A percentile compares a stretch with the other conserved stretches of the same genome.
Conservation (phyloP, 768 basidiomycete species). For the Pisolithus microcarpus region DNA sequence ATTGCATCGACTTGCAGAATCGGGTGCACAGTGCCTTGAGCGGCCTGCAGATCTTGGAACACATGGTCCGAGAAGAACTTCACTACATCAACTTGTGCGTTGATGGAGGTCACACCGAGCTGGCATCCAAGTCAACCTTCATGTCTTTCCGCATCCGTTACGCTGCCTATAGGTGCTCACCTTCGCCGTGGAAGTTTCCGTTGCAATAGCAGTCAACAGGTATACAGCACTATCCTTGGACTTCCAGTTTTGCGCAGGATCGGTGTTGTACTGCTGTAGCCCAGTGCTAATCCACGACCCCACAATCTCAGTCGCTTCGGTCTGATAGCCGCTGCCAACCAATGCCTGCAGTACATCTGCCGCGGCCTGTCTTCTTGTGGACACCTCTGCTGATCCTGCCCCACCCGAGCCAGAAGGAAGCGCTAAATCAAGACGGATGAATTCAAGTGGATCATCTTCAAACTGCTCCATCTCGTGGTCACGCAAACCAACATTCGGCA, state of each 20-base stretch:
- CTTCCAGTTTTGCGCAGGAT: conserved; percentile 68
- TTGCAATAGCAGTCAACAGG: conserved; percentile 88
- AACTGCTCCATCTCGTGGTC: conserved; percentile 92
- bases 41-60: conserved; percentile 75
- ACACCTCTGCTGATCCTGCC: conserved; percentile 52
- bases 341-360: conserved; percentile 93
- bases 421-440: conserved; percentile 80
- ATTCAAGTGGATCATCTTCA: conserved; percentile 95
- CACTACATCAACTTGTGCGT: conserved; percentile 87
- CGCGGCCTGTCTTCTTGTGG: conserved; percentile 87
- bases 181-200: conserved; percentile 79
- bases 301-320: conserved; percentile 82
- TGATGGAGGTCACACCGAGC: conserved; percentile 93
- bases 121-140: conserved; percentile 18
- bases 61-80: conserved; percentile 93
- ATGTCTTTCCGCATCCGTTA: background rate
- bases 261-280: conserved; percentile 58
- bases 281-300: conserved; percentile 77
- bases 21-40: conserved; percentile 64
- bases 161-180: conserved; percentile 32
- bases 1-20: conserved; percentile 96
- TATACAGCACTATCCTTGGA: conserved; percentile 92
- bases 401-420: conserved; percentile 42
- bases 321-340: conserved; percentile 72
- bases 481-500: conserved; percentile 87